phyloP scores from a whole-genome alignment of 306 rosid species.

The Lotus japonicus region DNA sequence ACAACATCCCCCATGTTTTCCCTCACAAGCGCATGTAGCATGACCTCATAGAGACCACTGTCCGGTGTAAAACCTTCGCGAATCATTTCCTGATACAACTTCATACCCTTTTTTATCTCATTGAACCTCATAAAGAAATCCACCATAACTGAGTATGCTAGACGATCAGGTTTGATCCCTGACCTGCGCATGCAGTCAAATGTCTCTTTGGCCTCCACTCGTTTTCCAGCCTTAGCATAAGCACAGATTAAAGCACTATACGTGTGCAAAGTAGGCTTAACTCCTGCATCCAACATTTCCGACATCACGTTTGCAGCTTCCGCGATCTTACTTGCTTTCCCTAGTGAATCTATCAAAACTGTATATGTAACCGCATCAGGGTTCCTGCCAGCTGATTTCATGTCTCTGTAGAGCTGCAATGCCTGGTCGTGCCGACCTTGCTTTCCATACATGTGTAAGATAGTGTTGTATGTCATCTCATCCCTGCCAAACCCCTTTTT shows the following conservation, averaged over 20 bases:
- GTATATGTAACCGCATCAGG: slow-evolving; percentile 90
- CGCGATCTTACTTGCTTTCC: slow-evolving; percentile 71
- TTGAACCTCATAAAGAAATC: slow-evolving; percentile 73
- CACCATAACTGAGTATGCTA: slow-evolving; percentile 82
- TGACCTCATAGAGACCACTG: slow-evolving; percentile 53
- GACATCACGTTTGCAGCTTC: slow-evolving; percentile 81
- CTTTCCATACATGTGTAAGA: slow-evolving; percentile 88
- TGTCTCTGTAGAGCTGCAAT: slow-evolving; percentile 65
- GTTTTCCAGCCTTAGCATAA: slow-evolving; percentile 77
- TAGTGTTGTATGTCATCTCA: slow-evolving; percentile 94
- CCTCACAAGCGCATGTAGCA: slow-evolving; percentile 57
- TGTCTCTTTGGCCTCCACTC: slow-evolving; percentile 68
- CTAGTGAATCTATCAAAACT: slow-evolving; percentile 82
- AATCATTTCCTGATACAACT: slow-evolving; percentile 64
- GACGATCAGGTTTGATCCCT: slow-evolving; percentile 73
- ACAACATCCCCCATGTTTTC: slow-evolving; percentile 56
- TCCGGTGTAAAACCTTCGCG: slow-evolving; percentile 57
- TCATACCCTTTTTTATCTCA: slow-evolving; percentile 62
- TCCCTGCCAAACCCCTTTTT: slow-evolving; percentile 78
- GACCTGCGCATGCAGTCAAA: slow-evolving; percentile 71
- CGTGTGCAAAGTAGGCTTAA: slow-evolving; percentile 80
- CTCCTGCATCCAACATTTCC: slow-evolving; percentile 81
- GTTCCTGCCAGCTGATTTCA: slow-evolving; percentile 58
- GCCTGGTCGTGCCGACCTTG: slow-evolving; percentile 73
- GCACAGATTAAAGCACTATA: slow-evolving; percentile 89